phyloP scores from a whole-genome alignment of 306 rosid species.

The Inga oerstediana region DNA sequence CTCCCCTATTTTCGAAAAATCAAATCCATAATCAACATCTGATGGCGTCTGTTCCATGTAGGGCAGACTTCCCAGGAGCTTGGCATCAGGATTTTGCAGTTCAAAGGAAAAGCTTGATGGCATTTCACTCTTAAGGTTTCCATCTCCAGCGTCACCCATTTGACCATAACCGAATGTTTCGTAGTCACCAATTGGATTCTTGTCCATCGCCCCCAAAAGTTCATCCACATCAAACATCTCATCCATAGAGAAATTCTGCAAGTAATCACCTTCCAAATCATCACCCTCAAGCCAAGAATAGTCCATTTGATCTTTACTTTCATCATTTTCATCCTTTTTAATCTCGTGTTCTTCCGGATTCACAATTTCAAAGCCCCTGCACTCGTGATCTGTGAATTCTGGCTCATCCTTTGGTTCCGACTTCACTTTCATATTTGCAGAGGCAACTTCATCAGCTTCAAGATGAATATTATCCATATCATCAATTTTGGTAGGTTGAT shows the following conservation, averaged over 20 bases:
- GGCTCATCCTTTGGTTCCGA: constrained; percentile 44
- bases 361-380: constrained; percentile 24
- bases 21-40: constrained; percentile 52
- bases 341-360: background rate
- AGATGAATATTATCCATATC: background rate
- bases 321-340: constrained; percentile 28
- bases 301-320: constrained; percentile 35
- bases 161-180: constrained; percentile 34
- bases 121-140: constrained; percentile 28
- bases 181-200: constrained; percentile 30
- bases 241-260: constrained; percentile 44
- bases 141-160: constrained; percentile 15
- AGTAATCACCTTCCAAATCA: constrained; percentile 32
- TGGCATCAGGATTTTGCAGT: constrained; percentile 67
- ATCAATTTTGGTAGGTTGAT: background rate
- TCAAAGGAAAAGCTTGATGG: constrained; percentile 50
- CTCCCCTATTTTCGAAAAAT: constrained; percentile 57
- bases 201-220: constrained; percentile 49
- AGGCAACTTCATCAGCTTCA: constrained; percentile 30
- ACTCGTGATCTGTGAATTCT: constrained; percentile 6
- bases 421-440: constrained; percentile 34
- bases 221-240: constrained; percentile 75
- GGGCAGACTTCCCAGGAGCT: constrained; percentile 61
- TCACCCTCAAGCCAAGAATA: constrained; percentile 33
- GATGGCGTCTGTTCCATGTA: constrained; percentile 60